Base-by-base conservation (phyloP, 208 protist genomes). In the Lotmaria passim region DNA sequence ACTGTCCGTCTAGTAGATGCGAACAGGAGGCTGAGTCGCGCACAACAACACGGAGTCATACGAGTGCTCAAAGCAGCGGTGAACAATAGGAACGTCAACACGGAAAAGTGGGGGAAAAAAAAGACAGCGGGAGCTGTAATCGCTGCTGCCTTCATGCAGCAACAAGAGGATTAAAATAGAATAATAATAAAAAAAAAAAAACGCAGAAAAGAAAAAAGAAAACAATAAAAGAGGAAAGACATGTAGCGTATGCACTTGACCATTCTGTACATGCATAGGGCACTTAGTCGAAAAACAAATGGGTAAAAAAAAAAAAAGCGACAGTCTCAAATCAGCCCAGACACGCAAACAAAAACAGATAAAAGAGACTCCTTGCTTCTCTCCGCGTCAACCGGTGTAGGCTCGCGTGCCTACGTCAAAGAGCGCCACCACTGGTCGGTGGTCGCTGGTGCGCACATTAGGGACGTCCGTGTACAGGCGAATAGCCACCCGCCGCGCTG, bases 391-490 rank as follows among this genome's bases (percentile, higher is more conserved):
- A 6, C 28, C 50, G 15, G 36, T 38, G 36, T 61, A 79, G 7
- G 77, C 81, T 0, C 39, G 24, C 7, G 89, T 96, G 12, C 70
- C 74, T 12, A 96, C 65, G 43, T 92, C 90, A 70, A 93, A 89
- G 44, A 94, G 55, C 15, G 85, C 86, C 39, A 93, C 83, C 0
- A 97, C 85, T 0, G 93, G 93, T 4, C 91, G 85, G 64, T 97
- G 93, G 69, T 97, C 90, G 47, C 90, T 95, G 6, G 87, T 87
- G 10, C 82, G 79, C 14, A 97, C 89, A 3, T 82, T 52, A 0
- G 76, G 85, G n/a, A 95, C 89, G 55, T 94, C 88, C 0, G 89
- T 95, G 81, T 97, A 97, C 15, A 91, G 68, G 1, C 75, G 69
- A 61, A 93, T 81, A 1, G 72, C 69, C 10, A 95, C 58, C 12